A percentile compares a stretch with the other conserved stretches of the same genome.
These are phyloP conservation scores for Lactuca sativa DNA, from an alignment of 129 eudicot species.

Conservation along the genomic window DNA sequence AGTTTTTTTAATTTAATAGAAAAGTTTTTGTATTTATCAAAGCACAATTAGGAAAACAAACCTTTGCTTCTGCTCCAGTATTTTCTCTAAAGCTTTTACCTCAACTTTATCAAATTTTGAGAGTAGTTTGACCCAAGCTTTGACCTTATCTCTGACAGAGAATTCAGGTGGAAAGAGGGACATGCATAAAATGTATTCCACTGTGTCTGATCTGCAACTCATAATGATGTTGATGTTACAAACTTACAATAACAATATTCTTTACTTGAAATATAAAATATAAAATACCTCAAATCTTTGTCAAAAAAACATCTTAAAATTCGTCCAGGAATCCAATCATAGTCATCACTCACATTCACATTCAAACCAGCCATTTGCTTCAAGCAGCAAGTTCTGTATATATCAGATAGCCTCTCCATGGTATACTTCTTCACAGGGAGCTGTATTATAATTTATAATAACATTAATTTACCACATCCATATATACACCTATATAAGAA, in stretches of 20 bases:
- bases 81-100: conserved; percentile 91
- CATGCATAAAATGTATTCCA: conserved; percentile 65
- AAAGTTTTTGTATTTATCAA: neutral
- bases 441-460: conserved; percentile 37
- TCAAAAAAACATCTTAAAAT: conserved; percentile 89
- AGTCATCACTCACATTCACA: conserved; percentile 44
- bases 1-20: conserved; percentile 12
- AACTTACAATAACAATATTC: neutral
- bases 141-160: conserved; percentile 68
- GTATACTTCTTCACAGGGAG: conserved; percentile 79
- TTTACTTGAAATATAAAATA: no score
- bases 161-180: conserved; percentile 73
- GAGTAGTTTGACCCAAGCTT: conserved; percentile 65
- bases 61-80: conserved; percentile 96
- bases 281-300: conserved; percentile 86
- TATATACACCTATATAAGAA: neutral
- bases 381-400: conserved; percentile 64
- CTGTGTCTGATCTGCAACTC: conserved; percentile 72
- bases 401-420: conserved; percentile 88
- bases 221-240: conserved; percentile 1
- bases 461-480: neutral
- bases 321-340: conserved; percentile 89
- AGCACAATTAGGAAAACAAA: conserved; percentile 26
- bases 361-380: conserved; percentile 33
- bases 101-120: conserved; percentile 86